Base-by-base conservation (phyloP, 257 asterid species). In the Ballota nigra region DNA sequence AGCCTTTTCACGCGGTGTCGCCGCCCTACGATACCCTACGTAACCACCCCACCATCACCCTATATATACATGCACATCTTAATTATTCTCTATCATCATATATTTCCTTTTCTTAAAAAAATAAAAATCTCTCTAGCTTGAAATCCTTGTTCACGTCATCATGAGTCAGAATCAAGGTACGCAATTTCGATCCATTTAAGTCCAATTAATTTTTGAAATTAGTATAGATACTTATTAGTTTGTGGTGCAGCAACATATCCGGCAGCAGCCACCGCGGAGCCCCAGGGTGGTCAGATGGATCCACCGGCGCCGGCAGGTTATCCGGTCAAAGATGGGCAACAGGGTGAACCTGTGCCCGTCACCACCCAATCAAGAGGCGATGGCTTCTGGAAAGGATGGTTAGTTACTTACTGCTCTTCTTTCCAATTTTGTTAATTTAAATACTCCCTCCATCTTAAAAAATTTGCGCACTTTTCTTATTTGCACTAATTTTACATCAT, bases 361-460 rank as follows among this genome's bases (percentile, higher is more conserved):
- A 22, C 64, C 68, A 84, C 87, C 59, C 78, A 82, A 72, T 72
- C 89, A 2, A 84, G 80, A 76, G 89, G 89, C 16, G 89, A 84
- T 28, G 89, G 89, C 68, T 84, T 84, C 70, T 84, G 85, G 89
- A 82, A 82, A 63, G 89, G 89, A 79, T 84, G 89, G 89, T 84
- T 5, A 82, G 80, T n/a, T n/a, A n/a, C n/a, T n/a, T n/a, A n/a
- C n/a, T 74, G 38, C 9, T 33, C 4, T 20, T 63, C 23, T 70
- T 9, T 20, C 7, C 31, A 18, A 3, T 19, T 8, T 52, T 6
- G 4, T 15, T 16, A n/a, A n/a, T n/a, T n/a, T n/a, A n/a, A n/a
- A n/a, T n/a, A n/a, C n/a, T n/a, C n/a, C n/a, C n/a, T n/a, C n/a
- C n/a, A n/a, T n/a, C n/a, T n/a, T n/a, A n/a, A n/a, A n/a, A n/a